Conservation (phyloP, 345 rosid species). For the Hibiscus tridactylites region DNA sequence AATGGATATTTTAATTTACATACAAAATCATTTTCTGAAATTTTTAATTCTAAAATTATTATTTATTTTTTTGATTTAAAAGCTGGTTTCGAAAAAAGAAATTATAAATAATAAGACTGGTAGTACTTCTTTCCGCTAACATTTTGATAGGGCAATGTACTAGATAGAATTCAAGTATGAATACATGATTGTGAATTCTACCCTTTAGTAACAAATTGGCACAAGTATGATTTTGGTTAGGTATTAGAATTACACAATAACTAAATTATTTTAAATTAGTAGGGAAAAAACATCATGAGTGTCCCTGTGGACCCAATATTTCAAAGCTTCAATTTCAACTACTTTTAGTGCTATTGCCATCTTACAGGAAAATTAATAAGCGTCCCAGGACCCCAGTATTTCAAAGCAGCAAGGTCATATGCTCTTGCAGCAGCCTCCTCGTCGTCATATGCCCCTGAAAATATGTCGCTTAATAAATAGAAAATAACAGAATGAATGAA, state of each 20-base stretch:
- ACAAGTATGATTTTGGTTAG: not conserved
- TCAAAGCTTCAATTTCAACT: not conserved
- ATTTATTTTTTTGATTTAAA: not conserved
- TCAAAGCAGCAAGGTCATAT: constrained; percentile 95
- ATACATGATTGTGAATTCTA: not conserved
- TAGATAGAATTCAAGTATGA: not conserved
- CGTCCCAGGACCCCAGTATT: constrained; percentile 99
- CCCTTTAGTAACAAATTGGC: not conserved
- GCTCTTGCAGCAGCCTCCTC: constrained; percentile 99
- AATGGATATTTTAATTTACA: not conserved
- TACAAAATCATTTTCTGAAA: not conserved
- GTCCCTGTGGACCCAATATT: not conserved
- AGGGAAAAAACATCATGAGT: not conserved
- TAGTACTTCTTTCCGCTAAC: not conserved
- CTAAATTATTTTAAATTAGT: not conserved
- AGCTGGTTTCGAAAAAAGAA: not conserved
- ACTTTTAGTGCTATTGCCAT: not conserved
- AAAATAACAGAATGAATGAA: not conserved
- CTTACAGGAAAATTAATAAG: constrained; percentile 95
- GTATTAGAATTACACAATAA: not conserved
- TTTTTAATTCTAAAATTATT: not conserved
- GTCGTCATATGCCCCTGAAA: constrained; percentile 93
- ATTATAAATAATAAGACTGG: not conserved
- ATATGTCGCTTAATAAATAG: constrained; percentile 13
- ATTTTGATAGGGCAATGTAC: not conserved